phyloP scores from a whole-genome alignment of 2,329 filamentous ascomycete species.

The Canariomyces notabilis region DNA sequence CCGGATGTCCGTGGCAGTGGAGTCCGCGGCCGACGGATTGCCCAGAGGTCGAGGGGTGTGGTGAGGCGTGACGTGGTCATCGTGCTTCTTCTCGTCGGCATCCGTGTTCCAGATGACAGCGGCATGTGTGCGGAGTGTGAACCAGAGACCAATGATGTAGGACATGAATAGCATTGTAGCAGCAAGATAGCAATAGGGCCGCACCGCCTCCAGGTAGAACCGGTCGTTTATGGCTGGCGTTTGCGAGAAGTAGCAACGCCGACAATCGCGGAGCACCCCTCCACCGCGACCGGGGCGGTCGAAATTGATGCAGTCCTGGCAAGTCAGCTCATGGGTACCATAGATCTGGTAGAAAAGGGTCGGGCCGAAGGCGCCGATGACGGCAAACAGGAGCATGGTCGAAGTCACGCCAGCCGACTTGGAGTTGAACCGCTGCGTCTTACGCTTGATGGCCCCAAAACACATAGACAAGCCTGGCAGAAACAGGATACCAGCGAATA shows the following conservation, averaged over 20 bases:
- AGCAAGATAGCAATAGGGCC: slow-evolving; percentile 88
- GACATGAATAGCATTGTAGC: slow-evolving; percentile 83
- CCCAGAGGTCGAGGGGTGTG: slow-evolving; percentile 32
- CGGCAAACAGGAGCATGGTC: slow-evolving; percentile 94
- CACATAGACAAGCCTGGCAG: slow-evolving; percentile 96
- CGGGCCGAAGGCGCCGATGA: slow-evolving; percentile 90
- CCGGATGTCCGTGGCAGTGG: slow-evolving; percentile 64
- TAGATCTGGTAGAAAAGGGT: slow-evolving; percentile 99
- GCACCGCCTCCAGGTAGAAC: slow-evolving; percentile 86
- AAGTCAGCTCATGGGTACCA: slow-evolving; percentile 92
- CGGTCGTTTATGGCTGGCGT: slow-evolving; percentile 74
- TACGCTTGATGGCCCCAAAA: slow-evolving; percentile 94
- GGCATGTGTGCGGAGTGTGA: slow-evolving; percentile 91
- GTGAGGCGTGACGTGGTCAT: slow-evolving; percentile 38
- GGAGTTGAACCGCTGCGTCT: slow-evolving; percentile 97
- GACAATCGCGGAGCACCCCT: slow-evolving; percentile 64
- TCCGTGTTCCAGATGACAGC: slow-evolving; percentile 96
- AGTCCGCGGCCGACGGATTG: slow-evolving; percentile 37
- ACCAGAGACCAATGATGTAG: slow-evolving; percentile 90
- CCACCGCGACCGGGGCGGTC: slow-evolving; percentile 32
- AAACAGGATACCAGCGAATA: slow-evolving; percentile 94
- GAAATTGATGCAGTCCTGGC: slow-evolving; percentile 57
- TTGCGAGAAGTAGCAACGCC: slow-evolving; percentile 91
- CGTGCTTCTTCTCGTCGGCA: slow-evolving; percentile 67
- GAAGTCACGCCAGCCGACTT: slow-evolving; percentile 94